These are phyloP conservation scores for Thamnidium elegans DNA, from an alignment of 192 early-diverging fungal species.

Conservation along the genomic window DNA sequence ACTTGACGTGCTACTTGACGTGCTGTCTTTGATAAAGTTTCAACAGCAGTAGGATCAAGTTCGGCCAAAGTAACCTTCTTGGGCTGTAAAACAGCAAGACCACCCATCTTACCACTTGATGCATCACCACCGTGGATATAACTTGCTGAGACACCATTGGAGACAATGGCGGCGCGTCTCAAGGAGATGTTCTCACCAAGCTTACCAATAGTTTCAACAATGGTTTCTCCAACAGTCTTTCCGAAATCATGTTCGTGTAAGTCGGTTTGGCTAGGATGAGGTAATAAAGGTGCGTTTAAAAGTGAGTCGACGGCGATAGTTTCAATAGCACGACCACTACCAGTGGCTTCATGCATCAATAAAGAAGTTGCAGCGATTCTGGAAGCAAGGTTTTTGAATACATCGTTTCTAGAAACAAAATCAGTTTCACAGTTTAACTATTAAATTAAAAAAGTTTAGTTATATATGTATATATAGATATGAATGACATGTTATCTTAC, in stretches of 20 bases:
- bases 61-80: conserved; percentile 21
- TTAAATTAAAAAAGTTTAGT: not conserved
- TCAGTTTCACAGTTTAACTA: conserved; percentile 94
- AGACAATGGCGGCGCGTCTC: conserved; percentile 59
- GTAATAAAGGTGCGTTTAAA: conserved; percentile 50
- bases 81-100: conserved; percentile 64
- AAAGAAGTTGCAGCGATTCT: conserved; percentile 57
- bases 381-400: conserved; percentile 73
- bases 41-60: conserved; percentile 16
- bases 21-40: conserved; percentile 54
- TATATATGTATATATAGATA: not conserved
- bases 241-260: conserved; percentile 14
- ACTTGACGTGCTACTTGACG: conserved; percentile 83
- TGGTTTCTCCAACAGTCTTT: conserved; percentile 57
- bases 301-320: conserved; percentile 38
- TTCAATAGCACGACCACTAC: conserved; percentile 29
- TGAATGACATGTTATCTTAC: conserved; percentile 31
- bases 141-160: conserved; percentile 39
- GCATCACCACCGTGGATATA: conserved; percentile 76
- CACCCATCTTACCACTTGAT: conserved; percentile 75
- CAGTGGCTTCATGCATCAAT: conserved; percentile 34
- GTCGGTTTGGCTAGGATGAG: conserved; percentile 36
- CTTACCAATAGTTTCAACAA: conserved; percentile 78
- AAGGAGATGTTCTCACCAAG: conserved; percentile 88
- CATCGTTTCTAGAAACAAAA: conserved; percentile 84